Base-by-base conservation (phyloP, 176 grass and related monocot species). In the Microstegium vimineum region DNA sequence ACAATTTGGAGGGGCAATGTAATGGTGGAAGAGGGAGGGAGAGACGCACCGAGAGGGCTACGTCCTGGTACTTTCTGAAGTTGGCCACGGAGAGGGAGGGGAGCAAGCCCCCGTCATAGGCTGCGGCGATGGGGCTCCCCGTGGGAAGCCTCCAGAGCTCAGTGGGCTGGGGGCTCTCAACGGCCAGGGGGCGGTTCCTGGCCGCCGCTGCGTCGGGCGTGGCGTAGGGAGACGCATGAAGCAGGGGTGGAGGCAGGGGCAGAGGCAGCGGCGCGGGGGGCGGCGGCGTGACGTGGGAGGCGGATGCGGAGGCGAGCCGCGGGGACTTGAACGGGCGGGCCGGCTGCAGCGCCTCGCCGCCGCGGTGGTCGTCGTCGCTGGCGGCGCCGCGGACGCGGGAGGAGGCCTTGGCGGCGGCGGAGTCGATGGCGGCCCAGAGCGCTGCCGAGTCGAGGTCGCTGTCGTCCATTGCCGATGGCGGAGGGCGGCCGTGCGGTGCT, bases 11-110 rank as follows among this genome's bases (percentile, higher is more conserved):
- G 26, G 23, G 57, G 57, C 40, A 26, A 71, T 71, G 13, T 45
- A 43, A 72, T 27, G 40, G 43, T 28, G 68, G 59, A 36, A 45
- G 54, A 42, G 36, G 3, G 63, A 26, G 18, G 0, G 78, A 61
- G 31, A 56, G 8, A 51, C 77, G 82, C 86, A 98, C 95, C 86
- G 77, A 85, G 75, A 90, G 54, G 40, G 95, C 84, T 15, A 84
- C 78, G 30, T 98, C 86, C 85, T 98, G 95, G 82, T 91, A 93
- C 63, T 93, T 87, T 70, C 77, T 98, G 81, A 98, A 98, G 30
- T 87, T 87, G 81, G 81, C 85, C 1, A 94, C 88, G 26, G 95
- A 98, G 61, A 94, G 41, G 37, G 92, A 92, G 68, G 94, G 87
- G 36, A 94, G 62, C 10, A 92, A 84, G 62, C 85, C 62, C 64